Percentiles rank a stretch among this genome's conserved stretches.
Evolutionary conservation across 2,329 filamentous ascomycete genomes (phyloP).

Genomic region (Alternaria postmessia): DNA sequence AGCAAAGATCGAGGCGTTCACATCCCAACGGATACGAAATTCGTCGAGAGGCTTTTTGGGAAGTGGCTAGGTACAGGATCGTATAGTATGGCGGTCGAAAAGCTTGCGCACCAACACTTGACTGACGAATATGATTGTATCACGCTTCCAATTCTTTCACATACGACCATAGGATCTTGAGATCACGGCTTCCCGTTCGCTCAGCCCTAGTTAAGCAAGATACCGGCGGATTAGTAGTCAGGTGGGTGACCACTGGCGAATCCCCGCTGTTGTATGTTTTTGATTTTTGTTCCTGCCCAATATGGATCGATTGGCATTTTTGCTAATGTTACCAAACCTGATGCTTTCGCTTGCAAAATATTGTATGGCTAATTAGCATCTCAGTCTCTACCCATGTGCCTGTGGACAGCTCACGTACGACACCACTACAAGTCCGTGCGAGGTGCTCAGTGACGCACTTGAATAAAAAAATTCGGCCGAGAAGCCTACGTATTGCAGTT

Average conservation of each 20-base stretch:
- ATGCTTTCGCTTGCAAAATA: not conserved
- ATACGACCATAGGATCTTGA: conserved; percentile 11
- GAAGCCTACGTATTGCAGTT: not conserved
- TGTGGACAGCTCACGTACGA: not conserved
- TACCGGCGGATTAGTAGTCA: conserved; percentile 8
- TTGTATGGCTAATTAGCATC: not conserved
- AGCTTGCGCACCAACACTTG: not conserved
- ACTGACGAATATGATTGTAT: not conserved
- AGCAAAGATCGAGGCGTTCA: conserved; percentile 78
- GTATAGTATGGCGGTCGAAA: not conserved
- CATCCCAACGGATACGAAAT: conserved; percentile 72
- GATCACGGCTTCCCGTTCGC: conserved; percentile 6
- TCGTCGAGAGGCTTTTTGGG: conserved; percentile 68
- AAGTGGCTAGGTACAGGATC: not conserved
- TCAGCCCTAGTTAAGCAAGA: conserved; percentile 5
- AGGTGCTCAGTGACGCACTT: not conserved
- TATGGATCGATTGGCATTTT: not conserved
- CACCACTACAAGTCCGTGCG: not conserved
- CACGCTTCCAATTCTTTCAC: not conserved
- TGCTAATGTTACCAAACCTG: not conserved
- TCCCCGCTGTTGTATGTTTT: conserved; percentile 15
- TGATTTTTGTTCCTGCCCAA: not conserved
- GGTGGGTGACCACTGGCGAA: conserved; percentile 8
- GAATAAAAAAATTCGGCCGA: not conserved
- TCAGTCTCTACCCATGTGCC: not conserved